Evolutionary conservation across 2,329 filamentous ascomycete genomes (phyloP).

Genomic region (Monilinia fructicola): DNA sequence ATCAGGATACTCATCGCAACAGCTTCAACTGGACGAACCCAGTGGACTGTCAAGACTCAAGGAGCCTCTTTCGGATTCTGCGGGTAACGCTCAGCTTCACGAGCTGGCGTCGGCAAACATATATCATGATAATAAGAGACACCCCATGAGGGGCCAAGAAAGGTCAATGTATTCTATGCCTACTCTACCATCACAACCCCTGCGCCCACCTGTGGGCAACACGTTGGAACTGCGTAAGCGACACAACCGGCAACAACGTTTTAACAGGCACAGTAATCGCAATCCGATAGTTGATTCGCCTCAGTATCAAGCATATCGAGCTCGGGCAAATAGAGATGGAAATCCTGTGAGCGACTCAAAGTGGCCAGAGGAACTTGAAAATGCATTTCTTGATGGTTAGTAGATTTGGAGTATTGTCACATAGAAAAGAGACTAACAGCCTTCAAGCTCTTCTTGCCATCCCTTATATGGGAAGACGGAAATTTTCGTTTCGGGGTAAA

Average conservation of each 20-base stretch:
- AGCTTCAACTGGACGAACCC: slow-evolving; percentile 30
- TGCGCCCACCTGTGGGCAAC: slow-evolving; percentile 29
- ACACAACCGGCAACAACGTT: slow-evolving; percentile 35
- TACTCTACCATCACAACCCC: slow-evolving; percentile 35
- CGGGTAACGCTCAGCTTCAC: slow-evolving; percentile 39
- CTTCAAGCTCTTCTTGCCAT: slow-evolving; percentile 60
- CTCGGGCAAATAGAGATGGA: slow-evolving; percentile 63
- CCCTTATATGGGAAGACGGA: slow-evolving; percentile 64
- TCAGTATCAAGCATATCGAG: slow-evolving; percentile 65
- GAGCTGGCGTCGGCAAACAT: slow-evolving; percentile 32
- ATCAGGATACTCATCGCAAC: slow-evolving; percentile 31
- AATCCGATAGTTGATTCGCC: slow-evolving; percentile 63
- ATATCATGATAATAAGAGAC: slow-evolving; percentile 38
- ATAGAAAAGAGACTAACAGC: slow-evolving; percentile 1
- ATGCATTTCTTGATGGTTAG: slow-evolving; percentile 67
- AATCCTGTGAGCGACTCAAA: slow-evolving; percentile 58
- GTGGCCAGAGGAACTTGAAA: slow-evolving; percentile 63
- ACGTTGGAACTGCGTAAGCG: slow-evolving; percentile 40
- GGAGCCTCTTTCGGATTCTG: slow-evolving; percentile 37
- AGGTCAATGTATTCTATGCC: slow-evolving; percentile 34
- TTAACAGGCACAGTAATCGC: slow-evolving; percentile 40
- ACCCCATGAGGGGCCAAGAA: slow-evolving; percentile 28
- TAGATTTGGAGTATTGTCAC: slow-evolving; percentile 18
- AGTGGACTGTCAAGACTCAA: slow-evolving; percentile 30
- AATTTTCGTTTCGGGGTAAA: slow-evolving; percentile 63